Evolutionary conservation across 139 green algal species (phyloP).

Genomic region (Gonium pectorale): DNA sequence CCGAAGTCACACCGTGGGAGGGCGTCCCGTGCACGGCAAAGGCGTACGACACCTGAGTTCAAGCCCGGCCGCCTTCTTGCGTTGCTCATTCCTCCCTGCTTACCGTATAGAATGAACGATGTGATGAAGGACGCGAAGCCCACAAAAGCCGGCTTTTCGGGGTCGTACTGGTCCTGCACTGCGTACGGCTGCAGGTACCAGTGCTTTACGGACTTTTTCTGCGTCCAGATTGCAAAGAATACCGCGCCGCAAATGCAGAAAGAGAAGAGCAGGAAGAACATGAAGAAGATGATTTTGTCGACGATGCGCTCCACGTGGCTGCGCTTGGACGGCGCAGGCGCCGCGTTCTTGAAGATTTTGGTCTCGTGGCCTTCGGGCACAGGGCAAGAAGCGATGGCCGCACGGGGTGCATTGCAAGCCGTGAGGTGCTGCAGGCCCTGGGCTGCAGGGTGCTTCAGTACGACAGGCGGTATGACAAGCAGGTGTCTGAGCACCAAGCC

Average conservation of each 20-base stretch:
- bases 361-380: conserved; percentile 76
- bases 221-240: conserved; percentile 66
- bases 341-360: conserved; percentile 85
- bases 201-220: conserved; percentile 39
- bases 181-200: conserved; percentile 72
- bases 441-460: no score
- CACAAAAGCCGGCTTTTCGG: conserved; percentile 47
- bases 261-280: conserved; percentile 78
- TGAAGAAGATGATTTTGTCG: conserved; percentile 82
- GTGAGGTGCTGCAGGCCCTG: no score
- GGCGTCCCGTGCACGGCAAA: no score
- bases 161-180: conserved; percentile 60
- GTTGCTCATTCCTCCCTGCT: no score
- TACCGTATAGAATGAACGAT: conserved; percentile 82
- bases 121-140: conserved; percentile 79
- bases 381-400: no score
- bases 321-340: conserved; percentile 76
- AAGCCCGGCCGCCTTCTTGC: no score
- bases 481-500: no score
- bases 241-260: conserved; percentile 75
- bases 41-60: no score
- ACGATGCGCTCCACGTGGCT: conserved; percentile 74
- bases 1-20: no score
- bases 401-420: no score
- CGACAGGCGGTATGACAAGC: no score